Base-by-base conservation (phyloP, 257 asterid genomes). In the Nicotiana paniculata region DNA sequence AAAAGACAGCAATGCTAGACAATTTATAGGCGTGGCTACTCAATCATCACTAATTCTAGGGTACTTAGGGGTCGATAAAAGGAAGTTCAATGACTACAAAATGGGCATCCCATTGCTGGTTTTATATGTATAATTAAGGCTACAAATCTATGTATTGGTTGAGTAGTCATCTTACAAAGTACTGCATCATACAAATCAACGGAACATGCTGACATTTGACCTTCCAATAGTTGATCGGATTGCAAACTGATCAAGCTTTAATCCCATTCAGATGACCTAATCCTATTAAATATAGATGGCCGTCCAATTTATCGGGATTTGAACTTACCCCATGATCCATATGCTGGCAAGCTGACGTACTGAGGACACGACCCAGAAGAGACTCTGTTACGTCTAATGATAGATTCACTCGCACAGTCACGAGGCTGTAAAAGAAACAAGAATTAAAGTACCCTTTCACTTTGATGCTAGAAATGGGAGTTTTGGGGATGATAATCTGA, bases 261-360 rank as follows among this genome's bases (percentile, higher is more conserved):
- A 51, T 51, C 57, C 57, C 28, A 28, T 75, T 7, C 46, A 28
- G 16, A 48, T 51, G 26, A 51, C 15, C 28, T 75, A 51, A 75
- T 26, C 16, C 4, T 26, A 51, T 57, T 63, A 57, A 24, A 63
- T 32, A 62, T 63, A 33, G 59, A 51, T 63, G 53, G 33, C 18
- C 35, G 54, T 72, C 81, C 81, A 67, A 59, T 48, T 26, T 75
- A 15, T 15, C 63, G 16, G 17, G 43, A 53, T 65, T 54, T 24
- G 32, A 78, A 89, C 94, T 90, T 84, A 93, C 97, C 88, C 43
- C 58, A 30, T 53, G 93, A 83, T 57, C 35, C 87, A 83, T 72
- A 65, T 79, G 85, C 90, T 59, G 98, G 97, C 90, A 95, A 90
- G 90, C 94, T 91, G 90, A 91, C 89, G 48, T 91, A 89, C 74